phyloP scores from a whole-genome alignment of 179 eudicot genomes.

The Heliamphora ciliata region DNA sequence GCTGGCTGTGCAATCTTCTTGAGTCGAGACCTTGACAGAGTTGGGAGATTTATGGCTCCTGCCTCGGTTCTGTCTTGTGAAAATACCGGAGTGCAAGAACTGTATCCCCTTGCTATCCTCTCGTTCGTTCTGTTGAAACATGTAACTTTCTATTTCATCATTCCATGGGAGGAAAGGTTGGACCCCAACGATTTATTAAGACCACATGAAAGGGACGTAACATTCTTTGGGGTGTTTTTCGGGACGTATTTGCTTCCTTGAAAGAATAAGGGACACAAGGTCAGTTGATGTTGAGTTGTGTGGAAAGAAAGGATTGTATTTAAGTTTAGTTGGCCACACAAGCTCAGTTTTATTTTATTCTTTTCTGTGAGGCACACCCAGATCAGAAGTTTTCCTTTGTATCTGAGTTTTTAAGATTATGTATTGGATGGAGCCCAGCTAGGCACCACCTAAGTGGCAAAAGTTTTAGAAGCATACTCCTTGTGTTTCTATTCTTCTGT shows the following conservation, averaged over 20 bases:
- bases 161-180: not conserved
- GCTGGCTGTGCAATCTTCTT: slow-evolving; percentile 92
- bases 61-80: not conserved
- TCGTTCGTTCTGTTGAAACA: not conserved
- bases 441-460: too few relatives aligned
- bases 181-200: not conserved
- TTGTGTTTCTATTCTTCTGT: too few relatives aligned
- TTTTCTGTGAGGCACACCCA: too few relatives aligned
- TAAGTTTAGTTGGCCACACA: not conserved
- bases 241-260: slow-evolving; percentile 6
- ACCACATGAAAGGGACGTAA: not conserved
- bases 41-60: not conserved
- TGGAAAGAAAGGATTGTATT: not conserved
- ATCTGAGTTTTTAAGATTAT: too few relatives aligned
- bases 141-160: not conserved
- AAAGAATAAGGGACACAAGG: slow-evolving; percentile 7
- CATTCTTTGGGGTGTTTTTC: not conserved
- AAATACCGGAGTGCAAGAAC: not conserved
- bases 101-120: not conserved
- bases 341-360: too few relatives aligned
- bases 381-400: too few relatives aligned
- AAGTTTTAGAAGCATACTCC: too few relatives aligned
- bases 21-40: slow-evolving; percentile 1
- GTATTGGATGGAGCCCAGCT: too few relatives aligned
- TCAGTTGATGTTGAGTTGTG: slow-evolving; percentile 9